These are phyloP conservation scores for Diplodia scrobiculata DNA, from an alignment of 2,329 filamentous ascomycete genomes.

Conservation along the genomic window DNA sequence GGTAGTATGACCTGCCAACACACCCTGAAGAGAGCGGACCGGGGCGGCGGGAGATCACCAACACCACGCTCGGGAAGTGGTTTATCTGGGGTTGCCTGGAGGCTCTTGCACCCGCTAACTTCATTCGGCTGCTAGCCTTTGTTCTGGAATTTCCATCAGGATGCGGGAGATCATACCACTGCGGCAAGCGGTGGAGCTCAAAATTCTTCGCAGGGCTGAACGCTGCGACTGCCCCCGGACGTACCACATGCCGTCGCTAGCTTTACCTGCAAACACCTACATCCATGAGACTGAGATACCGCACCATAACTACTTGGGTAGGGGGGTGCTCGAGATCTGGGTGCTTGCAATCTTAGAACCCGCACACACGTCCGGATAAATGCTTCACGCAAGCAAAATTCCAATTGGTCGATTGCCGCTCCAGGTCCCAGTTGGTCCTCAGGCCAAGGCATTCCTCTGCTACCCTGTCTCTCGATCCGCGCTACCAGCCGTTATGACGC, in stretches of 20 bases:
- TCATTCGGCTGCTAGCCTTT: slow-evolving; percentile 10
- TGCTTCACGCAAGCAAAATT: not conserved
- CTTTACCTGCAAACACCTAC: not conserved
- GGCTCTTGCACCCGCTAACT: slow-evolving; percentile 22
- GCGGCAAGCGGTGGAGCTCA: slow-evolving; percentile 4
- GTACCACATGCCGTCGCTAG: not conserved
- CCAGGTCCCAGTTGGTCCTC: not conserved
- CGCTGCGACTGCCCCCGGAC: not conserved
- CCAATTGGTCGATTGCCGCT: slow-evolving; percentile 5
- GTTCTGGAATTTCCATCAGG: slow-evolving; percentile 15
- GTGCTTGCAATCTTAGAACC: too few relatives aligned
- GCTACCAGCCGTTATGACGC: slow-evolving; percentile 3
- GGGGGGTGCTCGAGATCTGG: too few relatives aligned
- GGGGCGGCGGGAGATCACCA: slow-evolving; percentile 23
- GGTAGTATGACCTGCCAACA: not conserved
- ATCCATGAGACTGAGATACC: too few relatives aligned
- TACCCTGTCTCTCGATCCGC: not conserved
- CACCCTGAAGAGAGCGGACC: slow-evolving; percentile 6
- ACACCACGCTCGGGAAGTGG: slow-evolving; percentile 13
- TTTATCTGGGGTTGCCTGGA: slow-evolving; percentile 16
- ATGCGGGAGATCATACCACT: slow-evolving; percentile 5
- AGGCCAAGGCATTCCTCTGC: slow-evolving; percentile 1
- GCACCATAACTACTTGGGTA: too few relatives aligned
- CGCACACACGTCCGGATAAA: too few relatives aligned
- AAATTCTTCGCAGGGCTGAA: slow-evolving; percentile 7